Percentiles rank a stretch among this genome's conserved stretches.
phyloP scores from a whole-genome alignment of 2,329 filamentous ascomycete species.

The Trichoderma brevicompactum region DNA sequence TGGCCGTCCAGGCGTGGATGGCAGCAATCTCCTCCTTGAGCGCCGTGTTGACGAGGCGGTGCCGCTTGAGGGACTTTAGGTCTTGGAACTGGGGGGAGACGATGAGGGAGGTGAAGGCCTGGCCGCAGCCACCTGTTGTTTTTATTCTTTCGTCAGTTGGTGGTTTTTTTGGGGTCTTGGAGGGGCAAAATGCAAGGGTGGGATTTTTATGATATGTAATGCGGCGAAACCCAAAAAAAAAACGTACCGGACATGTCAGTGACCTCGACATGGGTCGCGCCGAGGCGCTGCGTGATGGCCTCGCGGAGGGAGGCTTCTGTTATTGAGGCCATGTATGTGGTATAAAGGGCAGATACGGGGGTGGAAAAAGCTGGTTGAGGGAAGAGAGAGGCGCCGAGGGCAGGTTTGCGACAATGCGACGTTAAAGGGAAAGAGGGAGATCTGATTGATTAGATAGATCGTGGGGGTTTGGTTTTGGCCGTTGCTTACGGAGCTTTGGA shows the following conservation, averaged over 20 bases:
- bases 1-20: constrained; percentile 94
- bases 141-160: not conserved
- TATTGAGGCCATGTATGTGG: constrained; percentile 59
- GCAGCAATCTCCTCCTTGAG: constrained; percentile 86
- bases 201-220: too few relatives aligned
- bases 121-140: constrained; percentile 60
- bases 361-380: not conserved
- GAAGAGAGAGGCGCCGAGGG: not conserved
- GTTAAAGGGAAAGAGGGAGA: constrained; percentile 23
- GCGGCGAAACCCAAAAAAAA: too few relatives aligned
- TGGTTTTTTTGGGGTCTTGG: not conserved
- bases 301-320: constrained; percentile 72
- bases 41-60: constrained; percentile 81
- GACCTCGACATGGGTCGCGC: constrained; percentile 81
- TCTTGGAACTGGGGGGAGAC: constrained; percentile 70
- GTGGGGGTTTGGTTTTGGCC: constrained; percentile 24
- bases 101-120: constrained; percentile 63
- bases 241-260: constrained; percentile 85
- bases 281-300: constrained; percentile 71
- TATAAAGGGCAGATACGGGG: too few relatives aligned
- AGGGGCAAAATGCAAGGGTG: too few relatives aligned
- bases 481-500: constrained; percentile 14
- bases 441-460: constrained; percentile 48
- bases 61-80: constrained; percentile 78
- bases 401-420: not conserved